These are phyloP conservation scores for Amylocystis lapponica DNA, from an alignment of 768 basidiomycete genomes.

Conservation along the genomic window DNA sequence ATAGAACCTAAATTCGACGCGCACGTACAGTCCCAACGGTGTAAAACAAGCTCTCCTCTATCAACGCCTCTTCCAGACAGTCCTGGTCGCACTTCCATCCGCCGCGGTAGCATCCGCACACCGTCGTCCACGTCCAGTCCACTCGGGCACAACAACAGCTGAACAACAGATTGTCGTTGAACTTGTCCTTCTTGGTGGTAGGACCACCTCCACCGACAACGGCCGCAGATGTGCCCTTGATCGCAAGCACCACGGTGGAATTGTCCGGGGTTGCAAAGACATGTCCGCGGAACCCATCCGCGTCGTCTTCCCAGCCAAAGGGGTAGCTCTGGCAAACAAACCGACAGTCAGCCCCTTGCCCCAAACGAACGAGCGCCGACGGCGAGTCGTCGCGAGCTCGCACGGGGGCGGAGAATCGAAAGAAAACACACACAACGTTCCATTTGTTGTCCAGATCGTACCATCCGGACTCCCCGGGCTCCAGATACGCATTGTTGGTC, in stretches of 20 bases:
- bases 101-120: slow-evolving; percentile 82
- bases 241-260: slow-evolving; percentile 75
- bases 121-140: slow-evolving; percentile 91
- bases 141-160: slow-evolving; percentile 92
- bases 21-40: slow-evolving; percentile 83
- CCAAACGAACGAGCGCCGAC: neutral
- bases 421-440: slow-evolving; percentile 41
- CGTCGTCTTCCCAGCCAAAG: slow-evolving; percentile 89
- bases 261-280: slow-evolving; percentile 85
- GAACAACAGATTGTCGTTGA: slow-evolving; percentile 91
- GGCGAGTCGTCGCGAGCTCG: too few species aligned
- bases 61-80: slow-evolving; percentile 71
- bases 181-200: slow-evolving; percentile 86
- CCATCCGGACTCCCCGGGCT: slow-evolving; percentile 62
- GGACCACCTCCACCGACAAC: slow-evolving; percentile 70
- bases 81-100: slow-evolving; percentile 77
- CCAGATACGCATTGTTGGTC: slow-evolving; percentile 86
- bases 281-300: slow-evolving; percentile 86
- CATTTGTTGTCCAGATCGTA: slow-evolving; percentile 66
- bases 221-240: slow-evolving; percentile 91
- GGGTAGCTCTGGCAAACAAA: slow-evolving; percentile 54
- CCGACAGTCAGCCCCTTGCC: neutral
- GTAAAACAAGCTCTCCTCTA: slow-evolving; percentile 83
- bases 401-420: neutral
- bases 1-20: too few species aligned